Conservation (phyloP, 257 asterid species). For the Lycium barbarum region DNA sequence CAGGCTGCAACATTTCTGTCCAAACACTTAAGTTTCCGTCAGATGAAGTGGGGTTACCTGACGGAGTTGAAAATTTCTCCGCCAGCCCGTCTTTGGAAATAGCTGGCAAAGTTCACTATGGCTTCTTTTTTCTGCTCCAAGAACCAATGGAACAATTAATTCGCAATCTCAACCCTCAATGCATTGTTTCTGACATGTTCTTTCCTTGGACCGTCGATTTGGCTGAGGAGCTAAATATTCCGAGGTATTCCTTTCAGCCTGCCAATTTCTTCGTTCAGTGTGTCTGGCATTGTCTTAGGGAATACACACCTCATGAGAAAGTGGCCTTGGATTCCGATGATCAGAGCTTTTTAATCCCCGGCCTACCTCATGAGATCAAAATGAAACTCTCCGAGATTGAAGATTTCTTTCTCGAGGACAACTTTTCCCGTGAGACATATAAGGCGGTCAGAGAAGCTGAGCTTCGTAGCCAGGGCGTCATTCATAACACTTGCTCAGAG, state of each 20-base stretch:
- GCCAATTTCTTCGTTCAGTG: constrained; percentile 31
- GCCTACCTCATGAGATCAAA: constrained; percentile 35
- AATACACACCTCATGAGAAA: constrained; percentile 33
- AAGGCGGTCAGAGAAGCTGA: constrained; percentile 31
- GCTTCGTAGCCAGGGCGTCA: constrained; percentile 33
- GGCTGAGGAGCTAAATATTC: constrained; percentile 36
- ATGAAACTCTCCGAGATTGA: constrained; percentile 31
- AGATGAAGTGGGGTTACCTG: background rate
- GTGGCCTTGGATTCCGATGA: constrained; percentile 36
- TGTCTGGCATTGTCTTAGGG: constrained; percentile 27
- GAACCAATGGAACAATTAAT: constrained; percentile 31
- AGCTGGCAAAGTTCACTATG: too few species aligned
- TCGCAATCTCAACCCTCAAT: constrained; percentile 25
- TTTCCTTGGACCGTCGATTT: constrained; percentile 45
- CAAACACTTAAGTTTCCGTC: background rate
- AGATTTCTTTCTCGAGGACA: background rate
- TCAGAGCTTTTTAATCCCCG: constrained; percentile 39
- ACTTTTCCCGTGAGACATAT: background rate
- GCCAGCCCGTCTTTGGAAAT: background rate
- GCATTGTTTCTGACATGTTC: constrained; percentile 42
- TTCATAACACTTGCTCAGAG: constrained; percentile 34
- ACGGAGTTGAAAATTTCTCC: too few species aligned
- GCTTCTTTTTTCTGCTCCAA: constrained; percentile 24
- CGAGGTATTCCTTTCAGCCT: constrained; percentile 34
- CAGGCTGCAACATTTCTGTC: background rate